phyloP scores from a whole-genome alignment of 345 rosid genomes.

The Salix viminalis region DNA sequence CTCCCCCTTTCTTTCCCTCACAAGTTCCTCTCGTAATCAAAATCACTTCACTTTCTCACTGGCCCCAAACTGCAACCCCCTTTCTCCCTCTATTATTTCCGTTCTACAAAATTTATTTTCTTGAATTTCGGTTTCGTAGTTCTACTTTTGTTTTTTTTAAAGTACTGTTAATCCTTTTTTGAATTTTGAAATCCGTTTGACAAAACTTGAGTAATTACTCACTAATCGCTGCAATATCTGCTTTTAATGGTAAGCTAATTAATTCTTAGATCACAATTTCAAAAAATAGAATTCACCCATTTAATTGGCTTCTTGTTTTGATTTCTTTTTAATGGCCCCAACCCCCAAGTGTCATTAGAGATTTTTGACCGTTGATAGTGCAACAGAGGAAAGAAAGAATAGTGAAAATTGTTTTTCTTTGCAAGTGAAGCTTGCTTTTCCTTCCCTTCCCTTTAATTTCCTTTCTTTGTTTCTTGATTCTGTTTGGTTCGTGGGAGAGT shows the following conservation, averaged over 20 bases:
- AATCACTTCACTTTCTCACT: not conserved
- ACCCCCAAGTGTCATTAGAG: not conserved
- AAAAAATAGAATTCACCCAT: not conserved
- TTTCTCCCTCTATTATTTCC: conserved; percentile 1
- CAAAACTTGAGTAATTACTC: not conserved
- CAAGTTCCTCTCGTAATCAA: not conserved
- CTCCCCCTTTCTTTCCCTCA: not conserved
- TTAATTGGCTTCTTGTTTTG: not conserved
- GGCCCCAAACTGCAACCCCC: not conserved
- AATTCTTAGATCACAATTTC: conserved; percentile 2
- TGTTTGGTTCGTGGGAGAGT: conserved; percentile 32
- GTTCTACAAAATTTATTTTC: not conserved
- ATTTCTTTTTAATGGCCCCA: conserved; percentile 10
- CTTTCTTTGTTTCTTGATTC: conserved; percentile 12
- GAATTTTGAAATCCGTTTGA: not conserved
- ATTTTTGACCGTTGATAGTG: conserved; percentile 30
- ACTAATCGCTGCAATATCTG: conserved; percentile 3
- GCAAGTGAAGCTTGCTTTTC: conserved; percentile 6
- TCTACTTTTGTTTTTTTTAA: not conserved
- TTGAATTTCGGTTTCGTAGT: conserved; percentile 25
- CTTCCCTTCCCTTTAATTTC: not conserved
- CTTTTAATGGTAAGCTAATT: conserved; percentile 37
- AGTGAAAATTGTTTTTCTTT: not conserved
- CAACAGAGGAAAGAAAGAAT: conserved; percentile 1
- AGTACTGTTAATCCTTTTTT: conserved; percentile 18